Evolutionary conservation across 306 rosid genomes (phyloP).

Genomic region (Inga leiocalycina): DNA sequence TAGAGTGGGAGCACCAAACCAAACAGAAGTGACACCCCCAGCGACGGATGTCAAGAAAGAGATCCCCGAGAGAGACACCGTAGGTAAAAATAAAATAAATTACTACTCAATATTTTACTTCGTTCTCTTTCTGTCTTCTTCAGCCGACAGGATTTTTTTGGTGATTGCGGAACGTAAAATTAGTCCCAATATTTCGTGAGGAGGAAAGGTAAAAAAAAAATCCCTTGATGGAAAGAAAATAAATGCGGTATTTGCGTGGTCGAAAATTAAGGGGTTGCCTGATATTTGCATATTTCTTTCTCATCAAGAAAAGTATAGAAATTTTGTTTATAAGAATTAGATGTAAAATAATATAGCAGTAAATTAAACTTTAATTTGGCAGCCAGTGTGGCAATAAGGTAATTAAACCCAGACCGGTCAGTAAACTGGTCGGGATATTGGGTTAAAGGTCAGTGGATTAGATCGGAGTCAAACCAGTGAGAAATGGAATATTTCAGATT

Average conservation of each 20-base stretch:
- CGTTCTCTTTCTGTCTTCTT: not conserved
- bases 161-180: not conserved
- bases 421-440: too few species aligned
- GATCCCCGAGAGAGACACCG: not conserved
- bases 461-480: too few species aligned
- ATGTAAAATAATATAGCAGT: too few species aligned
- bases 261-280: not conserved
- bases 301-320: not conserved
- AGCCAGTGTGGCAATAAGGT: too few species aligned
- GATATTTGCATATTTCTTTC: not conserved
- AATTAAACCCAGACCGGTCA: too few species aligned
- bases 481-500: too few species aligned
- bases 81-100: not conserved
- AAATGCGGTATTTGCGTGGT: not conserved
- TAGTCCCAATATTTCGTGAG: not conserved
- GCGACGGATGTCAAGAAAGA: not conserved
- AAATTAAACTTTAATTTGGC: too few species aligned
- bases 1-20: constrained; percentile 38
- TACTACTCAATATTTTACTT: not conserved
- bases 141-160: not conserved
- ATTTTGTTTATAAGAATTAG: too few species aligned
- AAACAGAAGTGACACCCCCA: not conserved
- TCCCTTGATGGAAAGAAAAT: not conserved
- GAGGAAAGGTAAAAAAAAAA: not conserved
- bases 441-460: too few species aligned